phyloP scores from a whole-genome alignment of 495 filamentous ascomycete genomes.

The Penicillium waksmanii region DNA sequence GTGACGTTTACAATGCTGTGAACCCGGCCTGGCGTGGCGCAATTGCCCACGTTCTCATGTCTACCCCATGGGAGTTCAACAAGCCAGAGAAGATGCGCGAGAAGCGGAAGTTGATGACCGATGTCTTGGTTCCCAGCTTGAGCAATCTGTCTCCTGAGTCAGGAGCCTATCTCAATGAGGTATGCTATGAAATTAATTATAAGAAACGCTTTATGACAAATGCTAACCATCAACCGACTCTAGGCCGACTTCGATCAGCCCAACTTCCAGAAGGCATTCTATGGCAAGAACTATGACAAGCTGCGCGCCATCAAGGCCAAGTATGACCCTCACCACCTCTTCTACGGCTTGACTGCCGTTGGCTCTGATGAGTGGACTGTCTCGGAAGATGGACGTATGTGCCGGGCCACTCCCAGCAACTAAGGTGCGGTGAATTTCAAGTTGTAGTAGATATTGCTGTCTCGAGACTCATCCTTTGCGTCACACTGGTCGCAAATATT shows the following conservation, averaged over 20 bases:
- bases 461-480: neutral
- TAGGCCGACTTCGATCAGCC: conserved; percentile 21
- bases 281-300: conserved; percentile 18
- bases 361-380: conserved; percentile 23
- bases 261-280: conserved; percentile 17
- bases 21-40: conserved; percentile 18
- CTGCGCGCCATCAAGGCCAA: conserved; percentile 18
- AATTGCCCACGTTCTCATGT: conserved; percentile 10
- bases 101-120: conserved; percentile 15
- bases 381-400: conserved; percentile 20
- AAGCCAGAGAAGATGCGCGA: conserved; percentile 9
- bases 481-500: too few relatives aligned
- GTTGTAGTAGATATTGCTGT: neutral
- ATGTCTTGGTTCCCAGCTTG: conserved; percentile 11
- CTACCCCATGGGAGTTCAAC: conserved; percentile 15
- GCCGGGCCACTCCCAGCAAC: neutral
- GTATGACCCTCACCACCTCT: conserved; percentile 19
- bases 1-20: conserved; percentile 17
- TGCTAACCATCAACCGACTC: neutral
- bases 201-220: neutral
- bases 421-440: neutral
- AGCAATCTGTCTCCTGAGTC: conserved; percentile 11
- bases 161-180: conserved; percentile 23
- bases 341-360: conserved; percentile 22
- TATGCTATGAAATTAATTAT: conserved; percentile 1